Conservation (phyloP, 257 asterid genomes). For the Ligustrum vulgare region DNA sequence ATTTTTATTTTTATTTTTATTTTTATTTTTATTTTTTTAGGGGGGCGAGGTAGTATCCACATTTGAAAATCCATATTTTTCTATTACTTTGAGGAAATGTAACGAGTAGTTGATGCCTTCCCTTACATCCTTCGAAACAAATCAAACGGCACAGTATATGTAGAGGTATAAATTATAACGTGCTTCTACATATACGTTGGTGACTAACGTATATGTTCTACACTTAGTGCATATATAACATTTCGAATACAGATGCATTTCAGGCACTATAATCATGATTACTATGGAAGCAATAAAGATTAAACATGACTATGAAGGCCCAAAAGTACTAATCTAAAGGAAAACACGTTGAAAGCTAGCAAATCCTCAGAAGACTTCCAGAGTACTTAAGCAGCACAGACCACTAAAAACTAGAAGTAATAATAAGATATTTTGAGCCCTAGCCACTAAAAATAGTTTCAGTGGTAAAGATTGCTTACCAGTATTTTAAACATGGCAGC, state of each 20-base stretch:
- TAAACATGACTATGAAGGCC: slow-evolving; percentile 3
- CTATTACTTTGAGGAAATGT: background rate
- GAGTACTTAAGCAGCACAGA: slow-evolving; percentile 12
- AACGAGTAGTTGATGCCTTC: background rate
- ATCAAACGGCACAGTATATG: background rate
- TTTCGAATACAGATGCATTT: background rate
- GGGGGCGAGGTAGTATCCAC: background rate
- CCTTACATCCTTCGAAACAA: background rate
- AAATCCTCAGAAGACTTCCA: slow-evolving; percentile 9
- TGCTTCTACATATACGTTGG: slow-evolving; percentile 2
- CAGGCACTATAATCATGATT: slow-evolving; percentile 1
- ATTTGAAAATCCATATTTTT: background rate
- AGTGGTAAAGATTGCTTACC: slow-evolving; percentile 50
- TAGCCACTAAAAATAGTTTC: slow-evolving; percentile 14
- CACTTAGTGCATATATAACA: background rate
- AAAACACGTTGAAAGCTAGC: slow-evolving; percentile 19
- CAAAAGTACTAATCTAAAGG: slow-evolving; percentile 1
- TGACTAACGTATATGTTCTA: slow-evolving; percentile 7
- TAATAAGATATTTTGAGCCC: slow-evolving; percentile 7
- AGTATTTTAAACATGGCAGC: slow-evolving; percentile 91
- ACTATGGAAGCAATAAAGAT: slow-evolving; percentile 15
- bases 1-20: too few species aligned
- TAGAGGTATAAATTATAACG: background rate
- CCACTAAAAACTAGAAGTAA: slow-evolving; percentile 15
- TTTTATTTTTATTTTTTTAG: too few species aligned